Percentiles rank a stretch among this genome's conserved stretches.
phyloP scores from a whole-genome alignment of 768 basidiomycete genomes.

The Tylopilus subfusipes region DNA sequence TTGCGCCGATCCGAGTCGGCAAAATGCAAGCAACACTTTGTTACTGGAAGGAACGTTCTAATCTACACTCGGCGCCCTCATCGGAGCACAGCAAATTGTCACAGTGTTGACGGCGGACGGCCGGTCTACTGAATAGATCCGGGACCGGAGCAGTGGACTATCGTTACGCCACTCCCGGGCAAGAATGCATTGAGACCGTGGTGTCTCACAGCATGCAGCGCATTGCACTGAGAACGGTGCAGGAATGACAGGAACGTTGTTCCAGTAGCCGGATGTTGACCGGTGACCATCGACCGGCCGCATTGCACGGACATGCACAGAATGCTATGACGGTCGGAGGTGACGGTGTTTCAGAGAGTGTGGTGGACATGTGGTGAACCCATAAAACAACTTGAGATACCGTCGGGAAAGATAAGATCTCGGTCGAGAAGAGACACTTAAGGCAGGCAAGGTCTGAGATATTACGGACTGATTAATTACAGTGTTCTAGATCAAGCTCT shows the following conservation, averaged over 20 bases:
- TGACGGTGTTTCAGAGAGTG: not conserved
- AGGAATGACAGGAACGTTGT: slow-evolving; percentile 4
- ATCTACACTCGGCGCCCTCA: not conserved
- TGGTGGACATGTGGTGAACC: not conserved
- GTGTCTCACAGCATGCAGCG: slow-evolving; percentile 1
- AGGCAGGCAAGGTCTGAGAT: not conserved
- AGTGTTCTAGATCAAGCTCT: not conserved
- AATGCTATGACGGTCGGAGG: not conserved
- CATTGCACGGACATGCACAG: not conserved
- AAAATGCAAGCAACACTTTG: not conserved
- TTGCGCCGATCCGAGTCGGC: not conserved
- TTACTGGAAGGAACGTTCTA: not conserved
- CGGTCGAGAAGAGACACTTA: not conserved
- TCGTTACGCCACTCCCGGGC: not conserved
- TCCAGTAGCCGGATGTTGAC: not conserved
- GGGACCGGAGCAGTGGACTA: not conserved
- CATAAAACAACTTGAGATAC: not conserved
- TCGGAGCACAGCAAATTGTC: not conserved
- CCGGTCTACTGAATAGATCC: not conserved
- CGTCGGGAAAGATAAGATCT: not conserved
- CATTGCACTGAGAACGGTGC: not conserved
- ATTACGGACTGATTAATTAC: not conserved
- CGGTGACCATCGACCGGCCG: not conserved
- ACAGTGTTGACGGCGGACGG: not conserved
- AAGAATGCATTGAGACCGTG: slow-evolving; percentile 7